A percentile compares a stretch with the other conserved stretches of the same genome.
Conservation (phyloP, 768 basidiomycete genomes). For the Termitomyces sp. region DNA sequence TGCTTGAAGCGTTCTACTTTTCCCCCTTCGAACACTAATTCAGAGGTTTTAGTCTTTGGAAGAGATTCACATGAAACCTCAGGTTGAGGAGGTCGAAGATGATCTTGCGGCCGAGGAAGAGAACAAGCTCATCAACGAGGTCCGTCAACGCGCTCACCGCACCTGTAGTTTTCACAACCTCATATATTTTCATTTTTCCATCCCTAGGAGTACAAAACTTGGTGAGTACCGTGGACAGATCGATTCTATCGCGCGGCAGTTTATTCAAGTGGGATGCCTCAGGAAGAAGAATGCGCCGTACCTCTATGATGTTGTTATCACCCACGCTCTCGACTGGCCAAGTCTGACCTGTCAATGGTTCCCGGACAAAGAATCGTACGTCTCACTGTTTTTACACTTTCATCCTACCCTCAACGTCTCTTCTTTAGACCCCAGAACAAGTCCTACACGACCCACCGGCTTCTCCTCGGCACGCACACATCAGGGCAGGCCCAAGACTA, state of each 20-base stretch:
- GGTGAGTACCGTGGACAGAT: conserved; percentile 37
- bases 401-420: not conserved
- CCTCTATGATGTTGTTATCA: conserved; percentile 95
- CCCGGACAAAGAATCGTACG: conserved; percentile 92
- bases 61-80: conserved; percentile 37
- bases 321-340: conserved; percentile 98
- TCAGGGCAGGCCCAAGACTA: conserved; percentile 93
- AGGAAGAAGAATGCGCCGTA: conserved; percentile 99
- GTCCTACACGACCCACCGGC: conserved; percentile 91
- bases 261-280: conserved; percentile 8
- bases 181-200: not conserved
- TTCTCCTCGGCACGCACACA: conserved; percentile 96
- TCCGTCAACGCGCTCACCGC: conserved; percentile 28
- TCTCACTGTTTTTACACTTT: conserved; percentile 2
- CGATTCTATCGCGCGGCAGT: not conserved
- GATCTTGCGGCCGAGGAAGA: conserved; percentile 82
- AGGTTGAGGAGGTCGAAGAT: conserved; percentile 71
- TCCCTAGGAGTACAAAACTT: conserved; percentile 79
- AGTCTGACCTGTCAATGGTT: conserved; percentile 98
- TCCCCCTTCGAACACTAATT: not conserved
- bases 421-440: conserved; percentile 76
- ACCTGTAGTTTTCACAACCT: not conserved
- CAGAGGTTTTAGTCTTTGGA: not conserved
- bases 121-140: conserved; percentile 87
- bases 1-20: not conserved